Evolutionary conservation across 2,329 filamentous ascomycete genomes (phyloP), one percentile per base, ranked within the genome.

Genomic region (Fusarium buharicum): DNA sequence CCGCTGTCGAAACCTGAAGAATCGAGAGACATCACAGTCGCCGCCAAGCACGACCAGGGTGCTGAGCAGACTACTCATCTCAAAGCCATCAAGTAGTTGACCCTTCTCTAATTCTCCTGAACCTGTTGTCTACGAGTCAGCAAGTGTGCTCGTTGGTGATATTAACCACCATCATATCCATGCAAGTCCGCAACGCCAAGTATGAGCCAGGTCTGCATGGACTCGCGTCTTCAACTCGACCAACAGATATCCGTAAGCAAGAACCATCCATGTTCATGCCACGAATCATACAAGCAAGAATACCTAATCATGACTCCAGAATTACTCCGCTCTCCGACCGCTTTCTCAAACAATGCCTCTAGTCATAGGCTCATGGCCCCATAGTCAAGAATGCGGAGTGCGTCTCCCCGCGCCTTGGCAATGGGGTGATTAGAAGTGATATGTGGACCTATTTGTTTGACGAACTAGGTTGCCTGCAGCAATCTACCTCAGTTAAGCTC

Each of bases 21-120:
- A 12, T 74, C 70, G 6, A 77, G 39, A 11, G 76, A 77, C 3
- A 77, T 72, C 2, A 74, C 70, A 3, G 70, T 65, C 3, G 77
- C 66, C 5, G 74, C 75, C 9, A 67, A 76, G 61, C 6, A 79
- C 67, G 31, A 79, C 74, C 8, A 80, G 64, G 0, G 76, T 77
- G 22, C 79, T 74, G 7, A 80, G 70, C 11, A 79, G 62, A 6
- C 76, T 77, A 63, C 78, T 79, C 2, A 77, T 79, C 59, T 79
- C 78, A 24, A 8, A 24, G 22, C 22, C 8, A 8, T 24, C 22
- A 24, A 7, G 22, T 24, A 24, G 4, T 24, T 24, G 8, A 6
- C 22, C 8, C 22, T 8, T 24, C 22, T 24, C 22, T 8, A 2
- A 8, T 6, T 24, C 22, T 30, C 28, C 11, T 30, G 28, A 30